Percentiles rank a stretch among this genome's conserved stretches.
Conservation (phyloP, 106 monocot genomes). For the Chionographis japonica region DNA sequence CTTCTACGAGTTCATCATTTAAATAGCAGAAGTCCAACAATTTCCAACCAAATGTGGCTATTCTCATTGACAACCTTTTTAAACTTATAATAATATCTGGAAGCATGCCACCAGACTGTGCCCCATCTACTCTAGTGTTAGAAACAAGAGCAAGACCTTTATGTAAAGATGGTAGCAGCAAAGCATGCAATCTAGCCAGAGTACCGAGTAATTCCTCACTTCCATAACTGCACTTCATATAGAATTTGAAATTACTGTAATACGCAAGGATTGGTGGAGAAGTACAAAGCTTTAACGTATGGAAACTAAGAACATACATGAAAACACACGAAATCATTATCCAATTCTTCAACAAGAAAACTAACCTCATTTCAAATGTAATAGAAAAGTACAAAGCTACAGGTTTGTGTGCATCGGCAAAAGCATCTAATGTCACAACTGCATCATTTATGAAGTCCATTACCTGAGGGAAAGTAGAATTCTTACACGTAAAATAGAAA, state of each 20-base stretch:
- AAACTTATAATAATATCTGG: slow-evolving; percentile 37
- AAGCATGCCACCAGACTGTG: slow-evolving; percentile 7
- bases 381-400: slow-evolving; percentile 52
- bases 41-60: slow-evolving; percentile 80
- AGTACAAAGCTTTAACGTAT: too few relatives aligned
- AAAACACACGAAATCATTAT: too few relatives aligned
- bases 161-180: slow-evolving; percentile 59
- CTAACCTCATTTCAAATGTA: slow-evolving; percentile 72
- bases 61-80: slow-evolving; percentile 57
- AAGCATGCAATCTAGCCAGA: slow-evolving; percentile 76
- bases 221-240: slow-evolving; percentile 53
- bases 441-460: slow-evolving; percentile 98
- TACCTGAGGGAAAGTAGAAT: slow-evolving; percentile 46
- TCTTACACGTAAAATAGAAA: not conserved
- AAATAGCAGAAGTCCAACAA: slow-evolving; percentile 77
- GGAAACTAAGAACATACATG: too few relatives aligned
- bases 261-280: too few relatives aligned
- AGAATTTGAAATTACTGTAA: not conserved
- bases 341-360: not conserved
- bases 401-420: slow-evolving; percentile 67
- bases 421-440: slow-evolving; percentile 76
- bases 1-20: slow-evolving; percentile 32
- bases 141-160: slow-evolving; percentile 43
- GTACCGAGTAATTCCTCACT: slow-evolving; percentile 56
- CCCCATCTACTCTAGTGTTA: slow-evolving; percentile 5